A percentile compares a stretch with the other conserved stretches of the same genome.
These are phyloP conservation scores for Chaetomium fimeti DNA, from an alignment of 495 filamentous ascomycete genomes.

Conservation along the genomic window DNA sequence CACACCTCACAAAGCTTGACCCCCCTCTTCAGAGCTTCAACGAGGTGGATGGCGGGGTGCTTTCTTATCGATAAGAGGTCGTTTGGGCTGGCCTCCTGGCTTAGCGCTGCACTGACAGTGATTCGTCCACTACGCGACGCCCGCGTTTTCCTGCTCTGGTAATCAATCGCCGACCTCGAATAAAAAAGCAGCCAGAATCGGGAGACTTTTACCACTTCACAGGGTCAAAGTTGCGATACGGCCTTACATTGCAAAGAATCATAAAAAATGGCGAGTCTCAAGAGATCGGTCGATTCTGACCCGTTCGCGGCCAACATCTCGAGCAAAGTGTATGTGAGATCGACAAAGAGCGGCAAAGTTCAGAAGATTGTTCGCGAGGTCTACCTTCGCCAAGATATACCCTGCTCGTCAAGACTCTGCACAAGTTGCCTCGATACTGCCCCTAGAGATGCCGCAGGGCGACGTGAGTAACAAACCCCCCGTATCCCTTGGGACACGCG, in stretches of 20 bases:
- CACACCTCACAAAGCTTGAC: neutral
- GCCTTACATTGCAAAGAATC: neutral
- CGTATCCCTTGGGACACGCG: neutral
- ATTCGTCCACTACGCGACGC: conserved; percentile 25
- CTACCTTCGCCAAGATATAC: conserved; percentile 93
- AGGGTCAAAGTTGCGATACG: neutral
- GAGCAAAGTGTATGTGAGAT: conserved; percentile 90
- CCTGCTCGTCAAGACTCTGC: conserved; percentile 92
- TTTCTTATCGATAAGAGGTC: conserved; percentile 22
- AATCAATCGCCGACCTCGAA: conserved; percentile 14
- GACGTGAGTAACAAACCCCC: conserved; percentile 51
- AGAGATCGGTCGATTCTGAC: conserved; percentile 68
- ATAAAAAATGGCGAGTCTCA: conserved; percentile 76
- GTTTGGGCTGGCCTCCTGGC: no score
- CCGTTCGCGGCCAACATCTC: conserved; percentile 72
- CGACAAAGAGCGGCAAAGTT: conserved; percentile 91
- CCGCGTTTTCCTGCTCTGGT: neutral
- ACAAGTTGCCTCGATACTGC: conserved; percentile 64
- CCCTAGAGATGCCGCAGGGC: conserved; percentile 73
- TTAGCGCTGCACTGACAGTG: conserved; percentile 24
- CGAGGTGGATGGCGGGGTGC: conserved; percentile 1
- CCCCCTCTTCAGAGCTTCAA: neutral
- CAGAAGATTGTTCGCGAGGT: conserved; percentile 97
- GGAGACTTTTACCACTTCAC: neutral
- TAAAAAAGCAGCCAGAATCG: conserved; percentile 8